phyloP scores from a whole-genome alignment of 768 basidiomycete species.

The Russula emetica region DNA sequence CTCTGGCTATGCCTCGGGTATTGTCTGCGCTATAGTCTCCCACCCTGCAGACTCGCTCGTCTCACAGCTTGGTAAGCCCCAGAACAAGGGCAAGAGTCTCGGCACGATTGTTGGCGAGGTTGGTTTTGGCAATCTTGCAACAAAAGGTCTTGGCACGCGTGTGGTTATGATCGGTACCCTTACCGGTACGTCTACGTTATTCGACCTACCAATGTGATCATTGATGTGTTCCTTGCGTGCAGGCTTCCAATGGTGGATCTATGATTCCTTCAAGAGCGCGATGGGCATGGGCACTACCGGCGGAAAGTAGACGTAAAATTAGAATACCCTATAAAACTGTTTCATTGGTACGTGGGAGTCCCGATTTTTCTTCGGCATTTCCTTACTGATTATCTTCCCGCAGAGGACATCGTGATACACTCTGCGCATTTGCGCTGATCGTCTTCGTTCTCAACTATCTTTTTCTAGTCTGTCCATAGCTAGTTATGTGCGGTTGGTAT shows the following conservation, averaged over 20 bases:
- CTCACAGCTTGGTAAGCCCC: constrained; percentile 87
- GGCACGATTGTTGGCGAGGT: constrained; percentile 70
- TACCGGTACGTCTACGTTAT: constrained; percentile 28
- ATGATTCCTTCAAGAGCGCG: constrained; percentile 77
- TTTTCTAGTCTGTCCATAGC: constrained; percentile 20
- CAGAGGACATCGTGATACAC: constrained; percentile 17
- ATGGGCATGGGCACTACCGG: constrained; percentile 88
- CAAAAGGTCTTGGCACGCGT: constrained; percentile 84
- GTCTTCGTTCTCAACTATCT: constrained; percentile 5
- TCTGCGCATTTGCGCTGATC: constrained; percentile 8
- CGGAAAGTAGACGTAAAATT: constrained; percentile 70
- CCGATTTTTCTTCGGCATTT: not conserved
- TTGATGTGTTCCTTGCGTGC: constrained; percentile 38
- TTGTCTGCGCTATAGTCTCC: constrained; percentile 92
- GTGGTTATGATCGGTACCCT: constrained; percentile 67
- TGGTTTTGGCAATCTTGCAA: constrained; percentile 58
- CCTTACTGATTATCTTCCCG: not conserved
- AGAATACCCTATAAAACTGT: constrained; percentile 10
- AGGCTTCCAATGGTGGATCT: constrained; percentile 95
- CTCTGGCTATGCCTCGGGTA: constrained; percentile 92
- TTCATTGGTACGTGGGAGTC: not conserved
- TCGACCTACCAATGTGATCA: not conserved
- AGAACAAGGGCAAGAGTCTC: constrained; percentile 76
- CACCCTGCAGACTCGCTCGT: constrained; percentile 94
- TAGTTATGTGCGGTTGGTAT: constrained; percentile 22